A percentile compares a stretch with the other conserved stretches of the same genome.
These are phyloP conservation scores for Akanthomyces dipterigenus DNA, from an alignment of 2,329 filamentous ascomycete species.

Conservation along the genomic window DNA sequence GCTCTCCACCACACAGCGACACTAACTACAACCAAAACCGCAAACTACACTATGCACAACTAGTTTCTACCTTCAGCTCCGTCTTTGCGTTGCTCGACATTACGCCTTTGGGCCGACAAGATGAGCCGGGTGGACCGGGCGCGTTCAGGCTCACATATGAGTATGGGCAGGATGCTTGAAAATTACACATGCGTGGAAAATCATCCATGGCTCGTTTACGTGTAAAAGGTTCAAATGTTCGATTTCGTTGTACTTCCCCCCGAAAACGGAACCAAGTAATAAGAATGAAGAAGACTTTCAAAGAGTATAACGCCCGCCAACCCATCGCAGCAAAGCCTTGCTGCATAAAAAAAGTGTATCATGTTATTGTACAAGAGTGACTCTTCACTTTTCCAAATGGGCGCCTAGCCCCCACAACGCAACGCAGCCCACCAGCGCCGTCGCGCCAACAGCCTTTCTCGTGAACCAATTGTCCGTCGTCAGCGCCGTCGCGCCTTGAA, in stretches of 20 bases:
- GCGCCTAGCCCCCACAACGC: conserved; percentile 53
- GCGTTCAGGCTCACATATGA: conserved; percentile 23
- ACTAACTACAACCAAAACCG: no score
- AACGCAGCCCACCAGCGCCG: conserved; percentile 54
- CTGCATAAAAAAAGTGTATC: neutral
- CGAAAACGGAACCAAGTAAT: neutral
- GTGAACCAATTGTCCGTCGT: conserved; percentile 61
- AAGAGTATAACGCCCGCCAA: conserved; percentile 7
- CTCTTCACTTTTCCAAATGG: conserved; percentile 35
- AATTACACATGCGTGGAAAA: neutral
- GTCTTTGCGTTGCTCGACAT: conserved; percentile 27
- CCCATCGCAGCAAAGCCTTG: neutral
- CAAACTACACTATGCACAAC: no score
- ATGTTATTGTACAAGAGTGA: neutral
- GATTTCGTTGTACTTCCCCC: neutral
- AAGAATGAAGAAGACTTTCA: neutral
- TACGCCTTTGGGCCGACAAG: conserved; percentile 28
- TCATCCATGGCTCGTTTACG: no score
- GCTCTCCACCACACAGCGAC: no score
- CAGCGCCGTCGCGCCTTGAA: conserved; percentile 47
- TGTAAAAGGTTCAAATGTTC: neutral
- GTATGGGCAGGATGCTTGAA: conserved; percentile 14
- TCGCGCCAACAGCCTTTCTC: conserved; percentile 57
- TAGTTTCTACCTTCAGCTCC: conserved; percentile 16
- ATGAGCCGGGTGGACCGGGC: conserved; percentile 19